Conservation (phyloP, 352 stramenopile species). For the Phytophthora colocasiae region DNA sequence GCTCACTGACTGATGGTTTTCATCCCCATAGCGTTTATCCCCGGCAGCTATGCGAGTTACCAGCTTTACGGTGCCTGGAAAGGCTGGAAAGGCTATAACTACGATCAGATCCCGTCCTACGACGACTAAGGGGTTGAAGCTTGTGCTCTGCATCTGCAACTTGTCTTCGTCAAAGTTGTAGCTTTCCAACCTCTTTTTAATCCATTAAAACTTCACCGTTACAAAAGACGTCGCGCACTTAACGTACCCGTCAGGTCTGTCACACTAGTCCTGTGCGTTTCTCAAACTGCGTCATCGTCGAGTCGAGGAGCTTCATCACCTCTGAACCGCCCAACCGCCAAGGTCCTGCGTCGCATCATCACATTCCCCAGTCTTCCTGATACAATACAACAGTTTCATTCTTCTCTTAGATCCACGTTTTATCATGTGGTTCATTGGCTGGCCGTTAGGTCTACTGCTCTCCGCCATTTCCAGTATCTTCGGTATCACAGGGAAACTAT, state of each 20-base stretch:
- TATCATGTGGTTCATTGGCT: constrained; percentile 63
- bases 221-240: not conserved
- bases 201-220: too few species aligned
- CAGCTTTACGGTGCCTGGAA: constrained; percentile 86
- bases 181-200: too few species aligned
- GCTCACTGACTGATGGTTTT: not conserved
- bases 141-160: not conserved
- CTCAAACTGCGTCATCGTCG: constrained; percentile 28
- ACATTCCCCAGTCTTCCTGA: constrained; percentile 1
- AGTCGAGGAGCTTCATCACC: constrained; percentile 19
- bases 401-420: not conserved
- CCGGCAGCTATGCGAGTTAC: constrained; percentile 78
- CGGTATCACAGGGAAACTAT: constrained; percentile 80
- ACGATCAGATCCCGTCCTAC: constrained; percentile 86
- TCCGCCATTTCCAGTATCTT: constrained; percentile 81
- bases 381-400: not conserved
- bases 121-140: constrained; percentile 57
- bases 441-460: constrained; percentile 79
- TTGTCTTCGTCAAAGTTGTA: too few species aligned
- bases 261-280: constrained; percentile 20
- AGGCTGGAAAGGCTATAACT: constrained; percentile 87
- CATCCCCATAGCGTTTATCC: constrained; percentile 73
- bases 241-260: constrained; percentile 11
- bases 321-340: constrained; percentile 6
- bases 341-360: constrained; percentile 17